phyloP scores from a whole-genome alignment of 495 filamentous ascomycete genomes.

The Acidiella bohemica region DNA sequence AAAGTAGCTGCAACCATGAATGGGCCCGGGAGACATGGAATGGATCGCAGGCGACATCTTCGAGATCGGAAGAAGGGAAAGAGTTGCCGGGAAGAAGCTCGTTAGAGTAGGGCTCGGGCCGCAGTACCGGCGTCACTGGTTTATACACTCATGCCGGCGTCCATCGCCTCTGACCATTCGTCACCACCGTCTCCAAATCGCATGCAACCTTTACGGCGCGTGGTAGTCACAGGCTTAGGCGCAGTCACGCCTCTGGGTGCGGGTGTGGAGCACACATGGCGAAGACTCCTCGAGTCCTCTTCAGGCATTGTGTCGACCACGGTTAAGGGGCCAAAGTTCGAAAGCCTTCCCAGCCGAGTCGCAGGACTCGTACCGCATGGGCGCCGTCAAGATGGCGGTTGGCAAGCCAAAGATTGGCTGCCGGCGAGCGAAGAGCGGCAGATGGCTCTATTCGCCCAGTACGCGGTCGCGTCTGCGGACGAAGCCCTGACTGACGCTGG shows the following conservation, averaged over 20 bases:
- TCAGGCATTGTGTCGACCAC: constrained; percentile 65
- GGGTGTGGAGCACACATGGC: constrained; percentile 68
- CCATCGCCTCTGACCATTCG: too few species aligned
- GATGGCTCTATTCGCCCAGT: constrained; percentile 87
- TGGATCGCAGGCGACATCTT: too few species aligned
- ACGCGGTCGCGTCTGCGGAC: constrained; percentile 72
- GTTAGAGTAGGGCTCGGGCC: too few species aligned
- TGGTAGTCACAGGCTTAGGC: constrained; percentile 89
- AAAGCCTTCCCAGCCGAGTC: constrained; percentile 64
- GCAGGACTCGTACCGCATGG: constrained; percentile 68
- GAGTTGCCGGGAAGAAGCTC: too few species aligned
- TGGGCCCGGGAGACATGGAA: too few species aligned
- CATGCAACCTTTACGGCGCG: too few species aligned
- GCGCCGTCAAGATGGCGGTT: constrained; percentile 40
- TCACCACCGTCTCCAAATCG: too few species aligned
- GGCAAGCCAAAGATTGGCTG: constrained; percentile 72
- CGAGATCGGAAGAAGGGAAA: too few species aligned
- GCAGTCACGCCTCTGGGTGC: constrained; percentile 84
- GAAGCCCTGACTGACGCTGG: constrained; percentile 77
- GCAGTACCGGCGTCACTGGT: too few species aligned
- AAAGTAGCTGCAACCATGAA: too few species aligned
- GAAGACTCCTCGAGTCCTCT: constrained; percentile 58
- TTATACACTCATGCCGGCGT: too few species aligned
- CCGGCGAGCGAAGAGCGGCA: constrained; percentile 48
- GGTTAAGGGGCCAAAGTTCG: constrained; percentile 44